Evolutionary conservation across 2,329 filamentous ascomycete species (phyloP).

Genomic region (Colletotrichum scovillei): DNA sequence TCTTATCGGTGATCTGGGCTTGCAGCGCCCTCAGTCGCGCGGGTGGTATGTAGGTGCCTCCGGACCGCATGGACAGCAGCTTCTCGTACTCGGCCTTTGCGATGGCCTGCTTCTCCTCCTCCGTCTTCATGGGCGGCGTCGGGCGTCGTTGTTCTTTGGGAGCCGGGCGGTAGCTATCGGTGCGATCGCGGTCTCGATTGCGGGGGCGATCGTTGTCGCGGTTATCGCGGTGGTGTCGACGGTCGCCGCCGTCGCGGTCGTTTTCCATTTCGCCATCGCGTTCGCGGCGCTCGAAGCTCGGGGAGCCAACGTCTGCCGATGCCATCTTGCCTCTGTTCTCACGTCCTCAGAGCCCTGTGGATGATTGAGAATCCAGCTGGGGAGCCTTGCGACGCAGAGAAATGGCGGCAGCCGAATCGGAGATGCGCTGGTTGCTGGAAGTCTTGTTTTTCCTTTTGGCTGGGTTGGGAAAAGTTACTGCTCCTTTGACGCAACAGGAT

Average conservation of each 20-base stretch:
- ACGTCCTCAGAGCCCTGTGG: background rate
- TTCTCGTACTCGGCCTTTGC: slow-evolving; percentile 96
- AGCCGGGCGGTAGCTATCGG: slow-evolving; percentile 62
- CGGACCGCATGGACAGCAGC: slow-evolving; percentile 90
- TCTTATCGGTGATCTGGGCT: slow-evolving; percentile 96
- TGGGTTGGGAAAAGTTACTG: background rate
- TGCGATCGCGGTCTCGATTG: slow-evolving; percentile 53
- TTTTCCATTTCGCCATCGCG: slow-evolving; percentile 37
- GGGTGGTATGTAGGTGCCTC: slow-evolving; percentile 96
- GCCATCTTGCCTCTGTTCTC: slow-evolving; percentile 48
- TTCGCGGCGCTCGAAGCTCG: slow-evolving; percentile 49
- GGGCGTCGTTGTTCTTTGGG: slow-evolving; percentile 45
- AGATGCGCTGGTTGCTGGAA: slow-evolving; percentile 5
- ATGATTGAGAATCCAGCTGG: background rate
- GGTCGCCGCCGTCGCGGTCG: slow-evolving; percentile 58
- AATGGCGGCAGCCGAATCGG: slow-evolving; percentile 10
- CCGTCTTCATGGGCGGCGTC: slow-evolving; percentile 63
- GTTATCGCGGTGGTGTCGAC: slow-evolving; percentile 48
- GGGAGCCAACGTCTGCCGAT: slow-evolving; percentile 56
- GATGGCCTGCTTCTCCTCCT: slow-evolving; percentile 87
- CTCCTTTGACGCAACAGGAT: slow-evolving; percentile 23
- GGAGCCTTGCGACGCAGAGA: slow-evolving; percentile 8
- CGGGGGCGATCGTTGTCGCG: slow-evolving; percentile 40
- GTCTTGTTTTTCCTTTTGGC: background rate
- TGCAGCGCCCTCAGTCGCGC: slow-evolving; percentile 91